These are phyloP conservation scores for Ramaria sp. DNA, from an alignment of 768 basidiomycete genomes.

Conservation along the genomic window DNA sequence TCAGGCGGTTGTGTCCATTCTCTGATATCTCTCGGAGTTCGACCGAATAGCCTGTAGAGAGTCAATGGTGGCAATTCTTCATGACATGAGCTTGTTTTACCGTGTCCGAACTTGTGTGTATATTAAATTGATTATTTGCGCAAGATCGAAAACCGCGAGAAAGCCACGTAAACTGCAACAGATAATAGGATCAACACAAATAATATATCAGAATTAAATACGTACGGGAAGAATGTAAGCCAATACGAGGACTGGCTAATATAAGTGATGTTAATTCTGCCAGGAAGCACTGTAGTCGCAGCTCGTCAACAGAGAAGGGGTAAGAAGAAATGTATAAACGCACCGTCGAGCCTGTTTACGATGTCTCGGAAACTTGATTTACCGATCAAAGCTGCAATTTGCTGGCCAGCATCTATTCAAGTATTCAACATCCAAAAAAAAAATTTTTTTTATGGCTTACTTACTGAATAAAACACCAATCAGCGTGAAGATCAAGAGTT, in stretches of 20 bases:
- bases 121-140: slow-evolving; percentile 86
- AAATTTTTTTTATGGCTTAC: slow-evolving; percentile 26
- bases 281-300: slow-evolving; percentile 46
- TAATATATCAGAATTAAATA: slow-evolving; percentile 1
- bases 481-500: slow-evolving; percentile 88
- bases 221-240: slow-evolving; percentile 86
- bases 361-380: slow-evolving; percentile 33
- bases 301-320: background rate
- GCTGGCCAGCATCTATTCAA: slow-evolving; percentile 19
- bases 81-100: slow-evolving; percentile 16
- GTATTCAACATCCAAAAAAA: background rate
- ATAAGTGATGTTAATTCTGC: slow-evolving; percentile 74
- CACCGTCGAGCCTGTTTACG: slow-evolving; percentile 34
- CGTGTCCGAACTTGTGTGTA: slow-evolving; percentile 77
- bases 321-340: slow-evolving; percentile 1
- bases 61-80: background rate
- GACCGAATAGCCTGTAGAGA: slow-evolving; percentile 54
- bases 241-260: slow-evolving; percentile 87
- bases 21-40: slow-evolving; percentile 81
- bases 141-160: slow-evolving; percentile 88
- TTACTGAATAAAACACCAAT: slow-evolving; percentile 82
- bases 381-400: slow-evolving; percentile 38
- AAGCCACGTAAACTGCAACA: slow-evolving; percentile 74
- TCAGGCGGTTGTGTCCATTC: slow-evolving; percentile 85
- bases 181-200: background rate